Evolutionary conservation across 2,329 filamentous ascomycete genomes (phyloP).

Genomic region (Botrytis galanthina): DNA sequence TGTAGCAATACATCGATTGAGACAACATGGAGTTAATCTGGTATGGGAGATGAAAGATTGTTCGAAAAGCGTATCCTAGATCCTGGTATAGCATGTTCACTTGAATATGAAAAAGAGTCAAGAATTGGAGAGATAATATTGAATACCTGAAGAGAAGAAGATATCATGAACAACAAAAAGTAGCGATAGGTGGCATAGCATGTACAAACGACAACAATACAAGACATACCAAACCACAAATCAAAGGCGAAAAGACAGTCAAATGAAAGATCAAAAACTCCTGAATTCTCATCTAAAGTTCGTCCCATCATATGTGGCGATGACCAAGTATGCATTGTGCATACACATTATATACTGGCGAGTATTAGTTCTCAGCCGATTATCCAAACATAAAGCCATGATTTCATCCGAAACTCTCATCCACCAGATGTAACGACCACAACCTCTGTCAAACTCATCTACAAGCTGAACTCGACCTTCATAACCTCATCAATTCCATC

Average conservation of each 20-base stretch:
- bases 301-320: neutral
- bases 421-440: neutral
- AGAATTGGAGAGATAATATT: fast-evolving
- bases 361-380: neutral
- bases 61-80: neutral
- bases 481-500: slow-evolving; percentile 62
- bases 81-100: neutral
- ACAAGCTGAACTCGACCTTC: slow-evolving; percentile 56
- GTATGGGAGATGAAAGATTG: neutral
- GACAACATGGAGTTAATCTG: fast-evolving
- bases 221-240: neutral
- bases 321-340: neutral
- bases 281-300: neutral
- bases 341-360: neutral
- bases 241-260: neutral
- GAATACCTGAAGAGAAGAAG: neutral
- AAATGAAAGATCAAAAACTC: neutral
- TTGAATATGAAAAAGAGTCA: fast-evolving
- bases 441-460: slow-evolving; percentile 16
- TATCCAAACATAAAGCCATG: neutral
- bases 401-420: neutral
- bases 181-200: neutral
- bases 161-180: neutral
- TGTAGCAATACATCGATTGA: neutral
- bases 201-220: neutral